Percentiles rank a stretch among this genome's conserved stretches.
phyloP scores from a whole-genome alignment of 148 eudicot species.

The Arctostaphylos glauca region DNA sequence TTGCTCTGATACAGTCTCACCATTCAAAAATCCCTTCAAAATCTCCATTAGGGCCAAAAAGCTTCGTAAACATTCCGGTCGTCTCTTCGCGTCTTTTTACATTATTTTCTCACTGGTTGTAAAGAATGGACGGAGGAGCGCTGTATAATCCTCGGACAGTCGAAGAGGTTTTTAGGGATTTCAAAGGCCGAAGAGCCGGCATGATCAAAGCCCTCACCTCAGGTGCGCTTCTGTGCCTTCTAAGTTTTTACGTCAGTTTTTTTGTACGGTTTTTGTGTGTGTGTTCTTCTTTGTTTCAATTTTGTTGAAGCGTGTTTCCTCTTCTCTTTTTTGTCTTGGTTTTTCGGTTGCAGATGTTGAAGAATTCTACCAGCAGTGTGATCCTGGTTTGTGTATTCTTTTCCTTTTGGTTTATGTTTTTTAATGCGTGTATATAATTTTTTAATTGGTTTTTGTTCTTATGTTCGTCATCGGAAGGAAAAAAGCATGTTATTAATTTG shows the following conservation, averaged over 20 bases:
- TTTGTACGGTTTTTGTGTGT: background rate
- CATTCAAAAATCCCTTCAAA: background rate
- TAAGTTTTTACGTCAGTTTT: background rate
- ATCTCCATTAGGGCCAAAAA: background rate
- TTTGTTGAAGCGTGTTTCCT: background rate
- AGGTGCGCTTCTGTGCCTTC: conserved; percentile 23
- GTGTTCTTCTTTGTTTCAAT: background rate
- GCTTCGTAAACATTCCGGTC: background rate
- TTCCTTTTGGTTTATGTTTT: background rate
- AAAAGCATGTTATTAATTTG: background rate
- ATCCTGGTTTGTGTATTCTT: conserved; percentile 28
- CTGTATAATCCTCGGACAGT: conserved; percentile 52
- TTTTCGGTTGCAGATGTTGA: conserved; percentile 31
- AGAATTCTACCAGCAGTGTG: conserved; percentile 37
- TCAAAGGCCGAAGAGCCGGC: conserved; percentile 54
- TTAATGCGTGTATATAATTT: background rate
- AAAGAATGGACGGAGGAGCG: conserved; percentile 40
- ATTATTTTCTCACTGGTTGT: background rate
- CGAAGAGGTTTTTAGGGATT: conserved; percentile 64
- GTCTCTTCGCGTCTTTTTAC: background rate
- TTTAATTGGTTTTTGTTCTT: background rate
- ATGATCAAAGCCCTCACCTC: conserved; percentile 56
- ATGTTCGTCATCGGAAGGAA: background rate
- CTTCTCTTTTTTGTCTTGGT: background rate
- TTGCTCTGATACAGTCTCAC: background rate